phyloP scores from a whole-genome alignment of 768 basidiomycete species.

The Asterophora lycoperdoides region DNA sequence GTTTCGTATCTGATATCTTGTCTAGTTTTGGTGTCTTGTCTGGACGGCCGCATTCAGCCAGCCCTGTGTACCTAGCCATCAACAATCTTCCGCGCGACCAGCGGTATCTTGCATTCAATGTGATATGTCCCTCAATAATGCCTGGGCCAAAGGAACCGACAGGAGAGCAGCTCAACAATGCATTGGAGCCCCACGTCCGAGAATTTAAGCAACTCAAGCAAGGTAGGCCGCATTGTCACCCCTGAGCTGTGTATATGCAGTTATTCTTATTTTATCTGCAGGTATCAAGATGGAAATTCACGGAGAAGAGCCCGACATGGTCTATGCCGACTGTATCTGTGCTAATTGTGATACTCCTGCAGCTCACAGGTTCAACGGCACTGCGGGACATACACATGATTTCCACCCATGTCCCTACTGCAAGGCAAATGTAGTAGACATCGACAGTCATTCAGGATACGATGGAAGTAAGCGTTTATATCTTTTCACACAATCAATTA shows the following conservation, averaged over 20 bases:
- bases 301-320: slow-evolving; percentile 9
- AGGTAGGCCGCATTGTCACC: too few relatives aligned
- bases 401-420: slow-evolving; percentile 27
- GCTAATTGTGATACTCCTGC: slow-evolving; percentile 25
- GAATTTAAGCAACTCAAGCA: slow-evolving; percentile 20
- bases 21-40: not conserved
- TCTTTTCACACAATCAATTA: too few relatives aligned
- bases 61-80: slow-evolving; percentile 20
- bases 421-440: slow-evolving; percentile 15
- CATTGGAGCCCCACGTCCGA: slow-evolving; percentile 13
- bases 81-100: slow-evolving; percentile 18
- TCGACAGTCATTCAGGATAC: slow-evolving; percentile 11
- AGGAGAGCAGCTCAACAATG: slow-evolving; percentile 22
- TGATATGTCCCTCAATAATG: slow-evolving; percentile 17
- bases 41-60: slow-evolving; percentile 22
- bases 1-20: too few relatives aligned
- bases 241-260: too few relatives aligned
- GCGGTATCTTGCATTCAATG: slow-evolving; percentile 19
- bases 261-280: not conserved
- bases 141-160: slow-evolving; percentile 26
- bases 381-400: slow-evolving; percentile 22
- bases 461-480: slow-evolving; percentile 9
- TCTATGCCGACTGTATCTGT: slow-evolving; percentile 23
- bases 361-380: slow-evolving; percentile 22
- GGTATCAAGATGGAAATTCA: slow-evolving; percentile 25